Conservation (phyloP, 2,329 filamentous ascomycete genomes). For the Epichloe aotearoae region DNA sequence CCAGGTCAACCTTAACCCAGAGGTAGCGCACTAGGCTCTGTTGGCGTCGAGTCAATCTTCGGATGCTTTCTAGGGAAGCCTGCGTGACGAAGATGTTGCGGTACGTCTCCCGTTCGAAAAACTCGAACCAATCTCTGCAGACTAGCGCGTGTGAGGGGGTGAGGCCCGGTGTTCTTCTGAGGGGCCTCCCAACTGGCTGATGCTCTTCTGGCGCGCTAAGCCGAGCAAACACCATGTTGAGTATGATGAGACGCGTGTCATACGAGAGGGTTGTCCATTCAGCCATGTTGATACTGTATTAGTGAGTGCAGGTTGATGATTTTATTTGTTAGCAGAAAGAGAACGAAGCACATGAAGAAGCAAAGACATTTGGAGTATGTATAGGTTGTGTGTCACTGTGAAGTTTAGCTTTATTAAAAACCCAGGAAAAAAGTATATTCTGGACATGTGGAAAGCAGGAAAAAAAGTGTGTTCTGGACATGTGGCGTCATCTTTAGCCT, state of each 20-base stretch:
- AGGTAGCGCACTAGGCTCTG: not conserved
- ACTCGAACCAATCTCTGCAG: not conserved
- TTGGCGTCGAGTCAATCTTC: not conserved
- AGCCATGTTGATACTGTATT: not conserved
- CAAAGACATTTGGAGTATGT: not conserved
- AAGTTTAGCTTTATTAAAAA: not conserved
- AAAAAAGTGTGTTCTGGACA: not conserved
- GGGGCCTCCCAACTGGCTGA: not conserved
- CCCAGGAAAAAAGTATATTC: not conserved
- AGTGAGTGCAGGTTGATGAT: not conserved
- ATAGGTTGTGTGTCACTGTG: not conserved
- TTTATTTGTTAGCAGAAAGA: not conserved
- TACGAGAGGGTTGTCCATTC: not conserved
- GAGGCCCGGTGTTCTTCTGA: not conserved
- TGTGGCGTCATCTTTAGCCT: not conserved
- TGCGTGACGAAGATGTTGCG: not conserved
- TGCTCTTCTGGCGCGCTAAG: not conserved
- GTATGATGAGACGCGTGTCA: not conserved
- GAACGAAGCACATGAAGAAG: not conserved
- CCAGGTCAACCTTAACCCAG: not conserved
- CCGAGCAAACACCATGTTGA: not conserved
- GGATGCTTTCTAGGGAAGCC: not conserved
- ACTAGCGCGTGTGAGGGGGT: not conserved
- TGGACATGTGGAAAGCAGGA: not conserved
- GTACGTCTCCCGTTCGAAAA: not conserved